phyloP scores from a whole-genome alignment of 306 rosid species.

The Trifolium pratense region DNA sequence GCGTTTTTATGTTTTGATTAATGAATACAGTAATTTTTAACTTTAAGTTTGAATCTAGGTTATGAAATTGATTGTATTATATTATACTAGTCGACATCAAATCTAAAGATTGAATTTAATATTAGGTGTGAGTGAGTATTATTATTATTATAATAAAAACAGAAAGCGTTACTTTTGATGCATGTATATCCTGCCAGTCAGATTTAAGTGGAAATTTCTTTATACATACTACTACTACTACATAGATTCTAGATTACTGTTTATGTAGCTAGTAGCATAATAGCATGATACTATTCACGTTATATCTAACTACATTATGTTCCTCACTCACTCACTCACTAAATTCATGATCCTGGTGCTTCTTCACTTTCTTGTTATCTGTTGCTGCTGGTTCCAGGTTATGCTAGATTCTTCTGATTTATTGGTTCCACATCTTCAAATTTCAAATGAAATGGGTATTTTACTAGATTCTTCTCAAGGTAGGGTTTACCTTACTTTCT shows the following conservation, averaged over 20 bases:
- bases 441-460: constrained; percentile 13
- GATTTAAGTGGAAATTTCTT: constrained; percentile 6
- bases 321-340: constrained; percentile 45
- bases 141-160: constrained; percentile 20
- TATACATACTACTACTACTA: background rate
- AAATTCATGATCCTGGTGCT: constrained; percentile 19
- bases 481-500: constrained; percentile 30
- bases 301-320: constrained; percentile 52
- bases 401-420: constrained; percentile 40
- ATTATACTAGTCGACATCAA: background rate
- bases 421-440: constrained; percentile 9
- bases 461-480: background rate
- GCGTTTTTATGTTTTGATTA: constrained; percentile 1
- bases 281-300: constrained; percentile 60
- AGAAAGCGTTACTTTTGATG: constrained; percentile 64
- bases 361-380: constrained; percentile 30
- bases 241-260: background rate
- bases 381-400: constrained; percentile 22
- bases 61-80: background rate
- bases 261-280: background rate
- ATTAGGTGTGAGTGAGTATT: background rate
- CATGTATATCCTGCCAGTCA: background rate
- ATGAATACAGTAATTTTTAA: background rate
- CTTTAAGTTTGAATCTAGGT: background rate
- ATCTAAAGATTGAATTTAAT: constrained; percentile 21